phyloP scores from a whole-genome alignment of 176 grass and related monocot genomes.

The Oryza brachyantha region DNA sequence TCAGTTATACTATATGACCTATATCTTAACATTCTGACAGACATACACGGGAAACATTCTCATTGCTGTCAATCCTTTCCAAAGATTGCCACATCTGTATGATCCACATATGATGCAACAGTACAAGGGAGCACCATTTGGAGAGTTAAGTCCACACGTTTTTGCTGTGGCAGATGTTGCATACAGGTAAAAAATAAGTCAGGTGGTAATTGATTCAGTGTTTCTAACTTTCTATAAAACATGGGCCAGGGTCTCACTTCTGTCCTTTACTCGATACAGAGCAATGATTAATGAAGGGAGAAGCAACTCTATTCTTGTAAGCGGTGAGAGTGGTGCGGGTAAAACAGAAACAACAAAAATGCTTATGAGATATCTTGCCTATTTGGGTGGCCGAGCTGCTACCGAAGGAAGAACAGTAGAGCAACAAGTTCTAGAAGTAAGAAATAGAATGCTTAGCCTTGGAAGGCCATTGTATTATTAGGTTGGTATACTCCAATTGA shows the following conservation, averaged over 20 bases:
- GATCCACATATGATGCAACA: constrained; percentile 98
- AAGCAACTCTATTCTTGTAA: constrained; percentile 98
- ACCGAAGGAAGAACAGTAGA: constrained; percentile 99
- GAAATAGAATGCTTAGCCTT: constrained; percentile 16
- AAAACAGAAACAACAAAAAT: constrained; percentile 99
- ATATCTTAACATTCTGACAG: constrained; percentile 44
- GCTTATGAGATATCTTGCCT: constrained; percentile 98
- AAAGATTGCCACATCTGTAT: constrained; percentile 90
- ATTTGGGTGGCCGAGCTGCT: constrained; percentile 84
- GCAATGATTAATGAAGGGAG: constrained; percentile 93
- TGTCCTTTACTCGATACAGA: constrained; percentile 45
- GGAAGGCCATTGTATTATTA: constrained; percentile 9
- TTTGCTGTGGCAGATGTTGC: constrained; percentile 98
- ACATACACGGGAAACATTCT: constrained; percentile 99
- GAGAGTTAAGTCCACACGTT: constrained; percentile 96
- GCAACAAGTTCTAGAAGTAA: constrained; percentile 98
- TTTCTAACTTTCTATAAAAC: neutral
- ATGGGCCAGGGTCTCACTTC: constrained; percentile 20
- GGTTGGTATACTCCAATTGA: constrained; percentile 24
- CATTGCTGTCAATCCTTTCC: constrained; percentile 98
- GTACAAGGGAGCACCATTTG: constrained; percentile 95
- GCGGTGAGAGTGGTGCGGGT: constrained; percentile 96
- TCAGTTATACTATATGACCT: neutral
- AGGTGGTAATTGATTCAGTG: neutral
- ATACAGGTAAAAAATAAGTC: constrained; percentile 61